Evolutionary conservation across 805 yeast genomes (phyloP), one percentile per base, ranked within the genome.

Genomic region (Saccharomycopsis sp.): DNA sequence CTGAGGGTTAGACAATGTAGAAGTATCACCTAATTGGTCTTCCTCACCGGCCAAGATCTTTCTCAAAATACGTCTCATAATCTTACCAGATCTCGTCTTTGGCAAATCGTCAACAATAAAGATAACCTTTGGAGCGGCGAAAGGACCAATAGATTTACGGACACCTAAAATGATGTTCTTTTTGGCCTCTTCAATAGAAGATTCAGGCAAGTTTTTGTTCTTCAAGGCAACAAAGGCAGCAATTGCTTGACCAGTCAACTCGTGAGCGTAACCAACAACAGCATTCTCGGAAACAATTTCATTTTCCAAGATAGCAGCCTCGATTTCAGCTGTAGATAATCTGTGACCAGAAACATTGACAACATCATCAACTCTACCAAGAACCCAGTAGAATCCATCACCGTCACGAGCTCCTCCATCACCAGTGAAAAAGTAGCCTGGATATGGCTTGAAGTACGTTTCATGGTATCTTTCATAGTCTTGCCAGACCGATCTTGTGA

Each of bases 331-430:
- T 52, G 99, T 93, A 15, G 97, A 90, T 66, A 94, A 80, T 74
- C 99, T 86, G 76, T 94, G 99, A 65, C 99, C 99, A 56, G 96
- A 86, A 47, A 94, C 98, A 70, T 94, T 94, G 65, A 93, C 99
- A 61, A 94, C 98, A 69, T 94, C 99, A 72, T 94, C 98, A 64
- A 94, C 97, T 75, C 99, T 87, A 68, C 99, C 99, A 73, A 93
- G 83, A 72, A 94, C 93, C 97, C 98, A 94, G 78, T 85, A 89
- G 79, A 85, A 94, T 55, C 98, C 98, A 69, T 94, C 98, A 63
- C 82, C 83, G 72, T 94, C 99, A 71, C 97, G 85, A 51, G 96
- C 98, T 56, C 97, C 98, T 75, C 98, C 98, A 72, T 93, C 99
- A 68, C 99, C 99, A 12, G 97, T 88, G 80, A 94, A 94, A 77